Base-by-base conservation (phyloP, 2,329 filamentous ascomycete species). In the Rhynchosporium agropyri region DNA sequence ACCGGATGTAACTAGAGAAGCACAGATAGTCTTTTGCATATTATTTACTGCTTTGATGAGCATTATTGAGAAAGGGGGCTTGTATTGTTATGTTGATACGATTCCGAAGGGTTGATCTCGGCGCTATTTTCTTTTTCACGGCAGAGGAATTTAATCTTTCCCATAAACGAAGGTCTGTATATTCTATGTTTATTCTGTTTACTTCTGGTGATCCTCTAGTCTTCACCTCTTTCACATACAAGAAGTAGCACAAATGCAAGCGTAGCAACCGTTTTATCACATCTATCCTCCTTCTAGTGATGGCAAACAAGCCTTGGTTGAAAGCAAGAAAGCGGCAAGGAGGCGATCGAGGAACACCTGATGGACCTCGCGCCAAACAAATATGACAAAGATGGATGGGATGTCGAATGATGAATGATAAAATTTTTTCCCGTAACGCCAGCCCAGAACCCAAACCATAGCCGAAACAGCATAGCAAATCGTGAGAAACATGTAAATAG, bases 381-480 rank as follows among this genome's bases (percentile, higher is more conserved):
- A 7, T 3, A 53, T 20, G 36, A 26, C 12, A 43, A 12, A 12
- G 40, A 43, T 20, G 31, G 31, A 51, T 29, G 29, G 29, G 48
- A 51, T n/a, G 29, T 20, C 29, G n/a, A 42, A 55, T 31, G 36
- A 29, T 29, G 15, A 40, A 43, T 56, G 48, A 12, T 13, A 28
- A 26, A 13, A 42, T 56, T 56, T 45, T 26, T 38, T 12, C 45
- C 53, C 53, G 38, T 6, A 56, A 56, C 53, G 53, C 53, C 53
- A 45, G 38, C 15, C 51, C 28, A 49, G 12, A 49, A 42, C 7
- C 15, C 53, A 6, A 36, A 31, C 31, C 50, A 13, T 9, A 33
- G 31, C 50, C 50, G 12, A 12, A 38, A 53, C 36, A 53, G 49
- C 49, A 45, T 45, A 6, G n/a, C 13, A 45, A 45, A 4, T 45